Evolutionary conservation across 2,329 filamentous ascomycete genomes (phyloP).

Genomic region (Colletotrichum zoysiae): DNA sequence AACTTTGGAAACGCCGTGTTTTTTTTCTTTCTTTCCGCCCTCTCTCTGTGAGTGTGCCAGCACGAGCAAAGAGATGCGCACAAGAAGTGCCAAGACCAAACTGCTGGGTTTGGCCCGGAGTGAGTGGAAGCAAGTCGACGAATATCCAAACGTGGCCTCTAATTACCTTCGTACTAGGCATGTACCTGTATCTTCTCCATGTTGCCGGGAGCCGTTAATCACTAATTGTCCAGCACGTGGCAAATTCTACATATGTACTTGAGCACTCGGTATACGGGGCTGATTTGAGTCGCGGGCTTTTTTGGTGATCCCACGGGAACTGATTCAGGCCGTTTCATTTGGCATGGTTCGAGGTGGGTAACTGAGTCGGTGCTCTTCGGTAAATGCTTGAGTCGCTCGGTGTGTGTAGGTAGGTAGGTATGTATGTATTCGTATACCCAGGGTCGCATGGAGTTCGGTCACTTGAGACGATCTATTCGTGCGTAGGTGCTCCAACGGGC

Average conservation of each 20-base stretch:
- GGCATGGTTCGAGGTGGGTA: conserved; percentile 24
- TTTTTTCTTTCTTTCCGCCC: neutral
- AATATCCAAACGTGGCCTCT: conserved; percentile 8
- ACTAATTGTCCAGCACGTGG: neutral
- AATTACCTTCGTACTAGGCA: neutral
- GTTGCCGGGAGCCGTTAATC: neutral
- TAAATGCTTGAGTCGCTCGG: conserved; percentile 25
- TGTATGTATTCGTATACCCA: too few relatives aligned
- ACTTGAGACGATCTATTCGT: conserved; percentile 31
- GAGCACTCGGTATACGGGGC: neutral
- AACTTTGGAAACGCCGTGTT: conserved; percentile 26
- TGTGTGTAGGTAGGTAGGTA: conserved; percentile 5
- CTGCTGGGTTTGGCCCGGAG: conserved; percentile 18
- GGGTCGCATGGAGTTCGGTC: neutral
- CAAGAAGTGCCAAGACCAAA: conserved; percentile 24
- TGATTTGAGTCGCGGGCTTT: conserved; percentile 12
- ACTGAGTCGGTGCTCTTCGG: conserved; percentile 22
- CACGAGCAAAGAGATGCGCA: conserved; percentile 25
- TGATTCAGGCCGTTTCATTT: conserved; percentile 40
- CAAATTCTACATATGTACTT: neutral
- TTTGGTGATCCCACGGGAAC: conserved; percentile 24
- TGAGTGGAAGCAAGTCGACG: neutral
- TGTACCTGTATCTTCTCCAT: neutral
- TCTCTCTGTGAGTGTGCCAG: neutral
- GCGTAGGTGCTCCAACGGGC: conserved; percentile 25